Evolutionary conservation across 768 basidiomycete species (phyloP).

Genomic region (Boletus vinaceobasis): DNA sequence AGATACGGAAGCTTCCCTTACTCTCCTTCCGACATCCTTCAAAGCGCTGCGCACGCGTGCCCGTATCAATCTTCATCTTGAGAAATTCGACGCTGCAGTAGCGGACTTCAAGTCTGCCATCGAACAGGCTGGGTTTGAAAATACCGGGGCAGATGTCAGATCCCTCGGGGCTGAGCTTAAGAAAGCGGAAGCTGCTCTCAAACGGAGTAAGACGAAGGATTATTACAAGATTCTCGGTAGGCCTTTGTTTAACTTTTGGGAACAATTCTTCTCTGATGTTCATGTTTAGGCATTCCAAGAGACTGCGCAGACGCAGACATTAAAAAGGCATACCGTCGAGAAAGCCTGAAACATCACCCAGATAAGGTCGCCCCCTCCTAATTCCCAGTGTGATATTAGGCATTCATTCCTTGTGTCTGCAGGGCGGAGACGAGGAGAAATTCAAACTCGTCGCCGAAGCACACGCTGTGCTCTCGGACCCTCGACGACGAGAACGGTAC

Average conservation of each 20-base stretch:
- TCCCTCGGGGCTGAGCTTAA: slow-evolving; percentile 63
- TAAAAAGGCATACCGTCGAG: slow-evolving; percentile 88
- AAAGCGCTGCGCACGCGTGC: slow-evolving; percentile 87
- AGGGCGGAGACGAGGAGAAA: slow-evolving; percentile 94
- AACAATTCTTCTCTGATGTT: not conserved
- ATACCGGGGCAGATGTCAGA: slow-evolving; percentile 58
- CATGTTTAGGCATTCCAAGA: slow-evolving; percentile 36
- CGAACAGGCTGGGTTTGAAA: slow-evolving; percentile 65
- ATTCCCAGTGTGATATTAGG: not conserved
- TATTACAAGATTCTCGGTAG: slow-evolving; percentile 75
- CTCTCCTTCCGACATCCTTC: slow-evolving; percentile 62
- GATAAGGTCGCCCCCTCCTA: slow-evolving; percentile 56
- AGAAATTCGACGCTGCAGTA: slow-evolving; percentile 68
- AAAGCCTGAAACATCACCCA: slow-evolving; percentile 82
- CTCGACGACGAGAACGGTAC: slow-evolving; percentile 67
- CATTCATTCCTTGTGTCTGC: slow-evolving; percentile 10
- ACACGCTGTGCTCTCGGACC: slow-evolving; percentile 77
- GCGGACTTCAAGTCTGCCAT: slow-evolving; percentile 79
- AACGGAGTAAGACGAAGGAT: slow-evolving; percentile 88
- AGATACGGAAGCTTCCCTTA: slow-evolving; percentile 68
- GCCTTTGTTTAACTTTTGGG: not conserved
- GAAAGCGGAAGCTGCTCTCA: slow-evolving; percentile 78
- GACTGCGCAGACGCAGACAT: slow-evolving; percentile 71
- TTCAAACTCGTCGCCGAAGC: slow-evolving; percentile 91
- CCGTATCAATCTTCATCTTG: slow-evolving; percentile 69